These are phyloP conservation scores for Sphenostylis stenocarpa DNA, from an alignment of 306 rosid species.

Conservation along the genomic window DNA sequence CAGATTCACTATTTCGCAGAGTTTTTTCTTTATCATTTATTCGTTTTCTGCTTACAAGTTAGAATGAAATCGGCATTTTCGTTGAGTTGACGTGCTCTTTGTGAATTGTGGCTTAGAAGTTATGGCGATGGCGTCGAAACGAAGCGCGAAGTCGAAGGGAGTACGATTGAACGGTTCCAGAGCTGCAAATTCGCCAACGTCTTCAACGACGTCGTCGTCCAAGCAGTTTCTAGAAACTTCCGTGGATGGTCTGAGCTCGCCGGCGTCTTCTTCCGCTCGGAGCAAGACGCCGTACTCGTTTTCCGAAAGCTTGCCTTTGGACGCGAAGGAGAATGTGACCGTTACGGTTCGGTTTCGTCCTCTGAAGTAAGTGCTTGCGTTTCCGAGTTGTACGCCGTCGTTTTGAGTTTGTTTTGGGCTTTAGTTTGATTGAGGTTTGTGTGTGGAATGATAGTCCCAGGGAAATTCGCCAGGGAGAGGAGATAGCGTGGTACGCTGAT, in stretches of 20 bases:
- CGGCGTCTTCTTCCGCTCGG: neutral
- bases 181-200: neutral
- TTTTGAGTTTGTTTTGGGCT: neutral
- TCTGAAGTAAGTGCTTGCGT: neutral
- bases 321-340: neutral
- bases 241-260: conserved; percentile 10
- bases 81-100: neutral
- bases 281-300: neutral
- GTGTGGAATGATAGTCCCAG: neutral
- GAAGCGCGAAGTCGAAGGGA: neutral
- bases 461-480: conserved; percentile 22
- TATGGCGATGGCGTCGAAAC: neutral
- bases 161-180: neutral
- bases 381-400: neutral
- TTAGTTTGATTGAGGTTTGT: neutral
- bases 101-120: neutral
- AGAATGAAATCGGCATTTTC: neutral
- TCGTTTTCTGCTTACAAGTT: neutral
- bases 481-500: conserved; percentile 16
- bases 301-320: neutral
- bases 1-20: too few relatives aligned
- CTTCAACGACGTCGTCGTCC: conserved; percentile 1
- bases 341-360: conserved; percentile 20
- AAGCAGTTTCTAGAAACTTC: conserved; percentile 19
- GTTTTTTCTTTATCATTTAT: neutral